phyloP scores from a whole-genome alignment of 2,329 filamentous ascomycete genomes.

The Hymenoscyphus salicellus region DNA sequence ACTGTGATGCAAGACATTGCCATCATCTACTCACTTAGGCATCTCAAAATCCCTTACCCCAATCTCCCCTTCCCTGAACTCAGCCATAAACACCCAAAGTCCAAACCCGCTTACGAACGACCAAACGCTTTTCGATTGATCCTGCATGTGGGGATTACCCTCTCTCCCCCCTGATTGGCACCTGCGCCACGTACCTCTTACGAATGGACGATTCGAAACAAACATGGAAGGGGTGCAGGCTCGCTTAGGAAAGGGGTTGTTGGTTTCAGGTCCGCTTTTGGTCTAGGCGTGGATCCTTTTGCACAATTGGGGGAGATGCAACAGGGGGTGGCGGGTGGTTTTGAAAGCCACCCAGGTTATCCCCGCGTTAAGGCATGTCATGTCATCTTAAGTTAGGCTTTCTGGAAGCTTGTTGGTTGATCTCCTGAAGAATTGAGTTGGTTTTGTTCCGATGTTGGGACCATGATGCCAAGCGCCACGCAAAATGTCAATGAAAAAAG shows the following conservation, averaged over 20 bases:
- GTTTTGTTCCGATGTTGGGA: neutral
- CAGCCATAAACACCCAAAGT: neutral
- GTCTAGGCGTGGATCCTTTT: too few relatives aligned
- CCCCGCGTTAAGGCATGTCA: neutral
- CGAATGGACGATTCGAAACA: neutral
- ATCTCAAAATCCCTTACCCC: neutral
- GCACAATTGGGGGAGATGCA: too few relatives aligned
- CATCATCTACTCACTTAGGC: neutral
- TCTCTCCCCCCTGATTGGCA: neutral
- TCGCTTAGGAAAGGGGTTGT: conserved; percentile 1
- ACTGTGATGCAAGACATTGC: neutral
- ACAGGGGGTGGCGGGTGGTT: too few relatives aligned
- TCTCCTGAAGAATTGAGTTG: neutral
- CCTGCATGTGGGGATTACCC: neutral
- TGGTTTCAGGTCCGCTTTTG: neutral
- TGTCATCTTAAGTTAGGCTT: neutral
- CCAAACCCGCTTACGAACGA: too few relatives aligned
- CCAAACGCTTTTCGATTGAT: neutral
- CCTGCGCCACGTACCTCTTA: neutral
- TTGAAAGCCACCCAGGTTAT: too few relatives aligned
- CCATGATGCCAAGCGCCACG: neutral
- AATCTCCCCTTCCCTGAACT: neutral
- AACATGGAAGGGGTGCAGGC: neutral
- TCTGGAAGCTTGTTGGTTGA: neutral
- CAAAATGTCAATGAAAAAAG: neutral